Percentiles rank a stretch among this genome's conserved stretches.
Conservation (phyloP, 768 basidiomycete species). For the Lepiota subincarnata region DNA sequence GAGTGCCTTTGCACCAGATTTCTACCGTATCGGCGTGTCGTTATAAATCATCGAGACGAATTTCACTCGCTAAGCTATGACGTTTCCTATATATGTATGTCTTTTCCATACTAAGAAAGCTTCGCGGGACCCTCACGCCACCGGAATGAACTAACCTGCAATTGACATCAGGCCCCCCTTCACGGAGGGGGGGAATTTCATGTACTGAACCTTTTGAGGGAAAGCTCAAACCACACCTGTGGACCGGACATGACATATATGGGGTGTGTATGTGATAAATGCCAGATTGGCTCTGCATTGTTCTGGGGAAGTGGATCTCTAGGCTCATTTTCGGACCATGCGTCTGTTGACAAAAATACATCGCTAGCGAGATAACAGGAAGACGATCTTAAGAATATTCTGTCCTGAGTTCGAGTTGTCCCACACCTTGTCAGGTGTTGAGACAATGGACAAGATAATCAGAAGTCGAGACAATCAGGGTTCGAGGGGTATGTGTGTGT, state of each 20-base stretch:
- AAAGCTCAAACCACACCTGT: neutral
- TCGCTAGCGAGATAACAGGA: neutral
- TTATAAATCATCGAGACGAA: slow-evolving; percentile 14
- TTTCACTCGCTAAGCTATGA: neutral
- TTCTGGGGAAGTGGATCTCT: too few species aligned
- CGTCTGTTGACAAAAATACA: neutral
- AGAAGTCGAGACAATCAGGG: too few species aligned
- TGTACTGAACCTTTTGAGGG: neutral
- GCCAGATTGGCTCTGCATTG: neutral
- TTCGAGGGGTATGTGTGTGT: too few species aligned
- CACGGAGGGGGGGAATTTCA: neutral
- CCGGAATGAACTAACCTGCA: neutral
- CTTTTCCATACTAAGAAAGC: neutral
- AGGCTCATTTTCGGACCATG: neutral
- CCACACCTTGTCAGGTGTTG: too few species aligned
- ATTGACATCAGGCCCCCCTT: neutral
- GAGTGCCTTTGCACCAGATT: slow-evolving; percentile 36
- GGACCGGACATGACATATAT: neutral
- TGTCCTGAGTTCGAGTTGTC: too few species aligned
- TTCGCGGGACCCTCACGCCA: slow-evolving; percentile 2
- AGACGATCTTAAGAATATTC: too few species aligned
- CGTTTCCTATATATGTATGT: neutral
- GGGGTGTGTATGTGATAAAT: slow-evolving; percentile 1
- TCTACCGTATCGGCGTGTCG: slow-evolving; percentile 37
- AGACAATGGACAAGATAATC: too few species aligned